These are phyloP conservation scores for Trichophyton rubrum DNA, from an alignment of 2,329 filamentous ascomycete genomes.

Conservation along the genomic window DNA sequence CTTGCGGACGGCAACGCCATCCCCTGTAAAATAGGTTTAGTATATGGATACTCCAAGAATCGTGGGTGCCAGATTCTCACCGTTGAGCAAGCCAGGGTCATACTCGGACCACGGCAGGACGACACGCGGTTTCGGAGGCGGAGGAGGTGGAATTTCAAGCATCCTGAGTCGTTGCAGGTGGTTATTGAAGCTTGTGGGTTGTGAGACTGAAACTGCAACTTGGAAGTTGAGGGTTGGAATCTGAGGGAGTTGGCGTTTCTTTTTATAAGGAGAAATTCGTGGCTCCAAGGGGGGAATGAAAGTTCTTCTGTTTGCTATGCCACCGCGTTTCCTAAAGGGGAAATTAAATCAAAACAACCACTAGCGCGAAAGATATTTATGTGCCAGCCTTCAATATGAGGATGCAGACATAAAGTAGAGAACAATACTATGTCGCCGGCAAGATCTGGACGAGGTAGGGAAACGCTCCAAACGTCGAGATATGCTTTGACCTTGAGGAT, in stretches of 20 bases:
- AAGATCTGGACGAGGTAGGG: rapidly evolving
- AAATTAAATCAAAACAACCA: background rate
- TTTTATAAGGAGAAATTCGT: background rate
- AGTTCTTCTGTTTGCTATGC: background rate
- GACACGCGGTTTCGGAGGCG: background rate
- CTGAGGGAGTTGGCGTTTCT: background rate
- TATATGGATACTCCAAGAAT: background rate
- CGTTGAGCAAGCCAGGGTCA: constrained; percentile 6
- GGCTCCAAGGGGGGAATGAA: background rate
- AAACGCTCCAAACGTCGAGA: no score
- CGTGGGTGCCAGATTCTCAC: background rate
- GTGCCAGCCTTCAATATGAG: no score
- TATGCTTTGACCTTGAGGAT: no score
- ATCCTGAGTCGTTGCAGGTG: background rate
- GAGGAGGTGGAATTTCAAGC: background rate
- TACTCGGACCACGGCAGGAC: constrained; percentile 6
- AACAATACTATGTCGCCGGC: no score
- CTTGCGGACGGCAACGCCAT: constrained; percentile 5
- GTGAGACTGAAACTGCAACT: background rate
- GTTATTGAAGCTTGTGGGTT: background rate
- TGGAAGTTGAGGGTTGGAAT: background rate
- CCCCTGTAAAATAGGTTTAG: background rate
- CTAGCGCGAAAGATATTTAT: background rate
- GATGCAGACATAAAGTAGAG: no score
- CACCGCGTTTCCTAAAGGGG: background rate